Evolutionary conservation across 208 protist species (phyloP).

Genomic region (Leishmania tropica): DNA sequence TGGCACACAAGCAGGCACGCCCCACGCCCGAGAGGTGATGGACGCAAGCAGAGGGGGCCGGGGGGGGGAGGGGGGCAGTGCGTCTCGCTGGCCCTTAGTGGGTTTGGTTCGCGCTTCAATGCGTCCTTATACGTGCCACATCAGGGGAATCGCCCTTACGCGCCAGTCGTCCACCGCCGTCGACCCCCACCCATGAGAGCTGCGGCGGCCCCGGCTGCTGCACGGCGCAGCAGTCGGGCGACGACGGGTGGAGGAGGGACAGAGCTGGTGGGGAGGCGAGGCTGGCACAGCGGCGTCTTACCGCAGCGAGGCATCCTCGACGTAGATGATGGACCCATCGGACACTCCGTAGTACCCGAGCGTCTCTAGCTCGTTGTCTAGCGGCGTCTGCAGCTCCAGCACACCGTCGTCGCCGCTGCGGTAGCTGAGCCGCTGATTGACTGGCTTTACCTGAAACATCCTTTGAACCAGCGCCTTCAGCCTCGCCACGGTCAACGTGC

Average conservation of each 20-base stretch:
- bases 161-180: not conserved
- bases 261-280: not conserved
- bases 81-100: no score
- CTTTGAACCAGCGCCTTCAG: slow-evolving; percentile 76
- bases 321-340: slow-evolving; percentile 60
- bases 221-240: not conserved
- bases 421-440: slow-evolving; percentile 68
- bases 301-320: slow-evolving; percentile 75
- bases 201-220: not conserved
- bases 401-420: slow-evolving; percentile 69
- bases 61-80: not conserved
- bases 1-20: no score
- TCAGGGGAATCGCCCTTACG: no score
- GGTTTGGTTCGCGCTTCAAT: no score
- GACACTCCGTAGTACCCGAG: slow-evolving; percentile 81
- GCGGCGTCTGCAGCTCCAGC: slow-evolving; percentile 42
- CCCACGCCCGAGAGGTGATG: not conserved
- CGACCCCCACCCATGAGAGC: not conserved
- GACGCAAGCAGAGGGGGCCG: not conserved
- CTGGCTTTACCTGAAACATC: slow-evolving; percentile 71
- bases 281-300: slow-evolving; percentile 2
- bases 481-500: slow-evolving; percentile 76
- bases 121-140: no score
- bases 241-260: not conserved
- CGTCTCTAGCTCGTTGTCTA: slow-evolving; percentile 77